Base-by-base conservation (phyloP, 345 rosid species). In the Populus deltoides region DNA sequence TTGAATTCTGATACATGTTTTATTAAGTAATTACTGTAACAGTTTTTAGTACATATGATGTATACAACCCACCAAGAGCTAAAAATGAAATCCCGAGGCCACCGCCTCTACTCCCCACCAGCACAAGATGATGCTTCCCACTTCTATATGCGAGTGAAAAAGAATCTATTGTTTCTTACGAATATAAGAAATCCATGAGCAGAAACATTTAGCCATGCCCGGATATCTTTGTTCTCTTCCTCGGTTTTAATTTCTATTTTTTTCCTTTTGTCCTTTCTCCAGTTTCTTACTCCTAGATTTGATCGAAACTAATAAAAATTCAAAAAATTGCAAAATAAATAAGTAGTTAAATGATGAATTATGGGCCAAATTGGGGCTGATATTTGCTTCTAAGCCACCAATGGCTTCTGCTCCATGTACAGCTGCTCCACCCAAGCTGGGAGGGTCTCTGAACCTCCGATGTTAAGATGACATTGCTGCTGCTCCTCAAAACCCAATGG, bases 371-470 rank as follows among this genome's bases (percentile, higher is more conserved):
- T 18, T 24, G 72, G n/a, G 78, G 82, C 74, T 81, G 66, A 49
- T 66, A 27, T 75, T 33, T 71, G 76, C 20, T 70, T 75, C 83
- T 81, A 93, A 55, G 94, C 96, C 79, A 92, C 93, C 80, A 90
- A 82, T 83, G 89, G 97, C 87, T 94, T 90, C 85, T 91, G 92
- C 82, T 92, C 97, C 80, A 84, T 88, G 84, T 89, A 90, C 73
- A 90, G 66, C 75, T 92, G 96, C 84, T 92, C 98, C 90, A 85
- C 86, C 97, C 93, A 88, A 67, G 90, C 86, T 8, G 95, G 90
- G 41, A 80, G 85, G 49, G 69, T 70, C 81, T 90, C 90, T 0
- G 79, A 49, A 39, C 82, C 81, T 24, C 85, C 86, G 4, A 75
- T 47, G 78, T 76, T 77, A 31, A 74, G 79, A 76, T 87, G 85